Evolutionary conservation across 2,329 filamentous ascomycete species (phyloP), one percentile per base, ranked within the genome.

Genomic region (Cytospora paraplurivora): DNA sequence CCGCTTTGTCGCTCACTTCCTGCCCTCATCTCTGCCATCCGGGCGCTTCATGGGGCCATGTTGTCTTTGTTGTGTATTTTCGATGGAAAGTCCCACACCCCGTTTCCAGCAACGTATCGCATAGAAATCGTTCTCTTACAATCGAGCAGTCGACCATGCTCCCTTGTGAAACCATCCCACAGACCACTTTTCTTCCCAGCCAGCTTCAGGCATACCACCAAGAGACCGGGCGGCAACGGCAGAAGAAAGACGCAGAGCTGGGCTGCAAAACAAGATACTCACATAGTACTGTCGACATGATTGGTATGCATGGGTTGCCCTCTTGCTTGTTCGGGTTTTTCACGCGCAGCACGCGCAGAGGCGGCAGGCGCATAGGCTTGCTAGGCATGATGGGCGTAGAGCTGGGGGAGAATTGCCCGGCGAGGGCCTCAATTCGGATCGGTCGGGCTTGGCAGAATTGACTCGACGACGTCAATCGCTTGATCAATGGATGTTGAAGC

Each of bases 231-330:
- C n/a, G 27, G 5, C 10, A 32, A 15, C 38, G 37, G 33, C 44
- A 47, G 19, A 27, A 49, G 21, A 33, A 61, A 17, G 11, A 7
- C 27, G 51, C 38, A 35, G 50, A 21, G 8, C 15, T 32, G n/a
- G 27, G 7, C 8, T 19, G 19, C 19, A 32, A 15, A 17, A 1
- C 11, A 72, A 19, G 71, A 67, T n/a, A 75, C 77, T 56, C 77
- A 85, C 83, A 78, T 41, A 87, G 78, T 19, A 87, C 83, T 17
- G 80, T 81, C 27, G 81, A 81, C 85, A 87, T 87, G 74, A 85
- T 76, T 54, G 75, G 72, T 56, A 85, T 73, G 71, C 85, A 87
- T 7, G 83, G 82, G 68, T 83, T 83, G 66, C 80, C 75, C 58
- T 76, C 72, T 68, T 76, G 70, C 64, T 77, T 77, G 74, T 83